phyloP scores from a whole-genome alignment of 352 stramenopile genomes.

The Peronospora belbahrii region DNA sequence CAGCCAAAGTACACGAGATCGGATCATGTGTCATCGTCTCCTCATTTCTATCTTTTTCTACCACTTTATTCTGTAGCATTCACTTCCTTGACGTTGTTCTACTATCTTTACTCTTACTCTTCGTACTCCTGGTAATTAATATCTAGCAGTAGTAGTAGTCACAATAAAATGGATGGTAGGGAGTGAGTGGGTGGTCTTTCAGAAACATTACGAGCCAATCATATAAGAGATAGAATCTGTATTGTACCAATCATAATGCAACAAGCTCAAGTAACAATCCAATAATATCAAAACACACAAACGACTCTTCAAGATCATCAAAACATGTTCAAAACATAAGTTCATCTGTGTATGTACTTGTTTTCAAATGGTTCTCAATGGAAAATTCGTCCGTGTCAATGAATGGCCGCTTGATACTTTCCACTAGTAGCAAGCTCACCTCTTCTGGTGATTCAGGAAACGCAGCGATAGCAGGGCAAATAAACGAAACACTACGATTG shows the following conservation, averaged over 20 bases:
- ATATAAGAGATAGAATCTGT: background rate
- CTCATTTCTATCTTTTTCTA: constrained; percentile 16
- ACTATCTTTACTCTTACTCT: background rate
- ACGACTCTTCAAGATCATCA: no score
- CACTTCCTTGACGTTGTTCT: constrained; percentile 1
- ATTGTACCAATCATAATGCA: background rate
- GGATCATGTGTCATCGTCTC: constrained; percentile 24
- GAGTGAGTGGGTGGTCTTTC: background rate
- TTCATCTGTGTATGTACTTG: no score
- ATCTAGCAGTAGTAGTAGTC: no score
- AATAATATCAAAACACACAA: no score
- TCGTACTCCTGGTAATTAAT: no score
- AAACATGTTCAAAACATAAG: no score
- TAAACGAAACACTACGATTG: background rate
- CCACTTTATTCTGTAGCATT: constrained; percentile 10
- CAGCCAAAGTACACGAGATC: constrained; percentile 23
- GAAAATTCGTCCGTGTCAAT: no score
- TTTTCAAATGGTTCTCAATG: no score
- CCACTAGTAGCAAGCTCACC: background rate
- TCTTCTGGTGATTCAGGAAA: constrained; percentile 1
- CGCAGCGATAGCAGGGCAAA: background rate
- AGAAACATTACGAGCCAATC: background rate
- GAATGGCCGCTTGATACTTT: no score
- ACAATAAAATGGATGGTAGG: background rate
- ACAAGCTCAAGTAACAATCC: no score